Conservation (phyloP, 2,329 filamentous ascomycete species). For the Colletotrichum echinochloae region DNA sequence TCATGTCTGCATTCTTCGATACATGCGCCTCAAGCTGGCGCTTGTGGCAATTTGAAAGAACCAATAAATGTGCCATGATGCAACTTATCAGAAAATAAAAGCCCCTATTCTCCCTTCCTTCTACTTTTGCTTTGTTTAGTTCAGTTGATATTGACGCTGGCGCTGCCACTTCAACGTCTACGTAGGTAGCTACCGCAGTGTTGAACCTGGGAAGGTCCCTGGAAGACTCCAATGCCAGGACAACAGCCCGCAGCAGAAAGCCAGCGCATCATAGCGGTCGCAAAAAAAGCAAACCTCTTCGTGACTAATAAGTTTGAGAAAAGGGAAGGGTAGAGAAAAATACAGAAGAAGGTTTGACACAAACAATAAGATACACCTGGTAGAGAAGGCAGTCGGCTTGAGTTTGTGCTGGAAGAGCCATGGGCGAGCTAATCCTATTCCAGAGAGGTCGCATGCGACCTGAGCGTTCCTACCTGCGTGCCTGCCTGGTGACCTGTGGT, state of each 20-base stretch:
- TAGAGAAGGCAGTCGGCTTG: background rate
- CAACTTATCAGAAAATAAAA: background rate
- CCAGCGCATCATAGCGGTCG: background rate
- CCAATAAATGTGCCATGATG: background rate
- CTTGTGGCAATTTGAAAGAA: background rate
- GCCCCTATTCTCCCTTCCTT: background rate
- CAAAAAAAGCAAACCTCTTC: background rate
- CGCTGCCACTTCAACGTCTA: background rate
- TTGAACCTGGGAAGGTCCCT: conserved; percentile 18
- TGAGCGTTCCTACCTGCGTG: conserved; percentile 33
- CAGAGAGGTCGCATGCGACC: conserved; percentile 27
- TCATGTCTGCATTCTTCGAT: background rate
- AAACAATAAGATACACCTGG: background rate
- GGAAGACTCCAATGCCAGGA: background rate
- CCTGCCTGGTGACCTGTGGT: conserved; percentile 26
- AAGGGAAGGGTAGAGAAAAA: background rate
- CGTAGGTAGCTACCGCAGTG: background rate
- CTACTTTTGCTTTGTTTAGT: background rate
- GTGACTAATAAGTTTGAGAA: background rate
- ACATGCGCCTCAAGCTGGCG: background rate
- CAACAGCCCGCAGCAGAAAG: background rate
- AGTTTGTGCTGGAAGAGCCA: conserved; percentile 2
- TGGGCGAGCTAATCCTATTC: conserved; percentile 21
- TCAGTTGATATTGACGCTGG: background rate
- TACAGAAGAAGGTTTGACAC: background rate